These are phyloP conservation scores for Lepiota brunneoincarnata DNA, from an alignment of 768 basidiomycete genomes.

Conservation along the genomic window DNA sequence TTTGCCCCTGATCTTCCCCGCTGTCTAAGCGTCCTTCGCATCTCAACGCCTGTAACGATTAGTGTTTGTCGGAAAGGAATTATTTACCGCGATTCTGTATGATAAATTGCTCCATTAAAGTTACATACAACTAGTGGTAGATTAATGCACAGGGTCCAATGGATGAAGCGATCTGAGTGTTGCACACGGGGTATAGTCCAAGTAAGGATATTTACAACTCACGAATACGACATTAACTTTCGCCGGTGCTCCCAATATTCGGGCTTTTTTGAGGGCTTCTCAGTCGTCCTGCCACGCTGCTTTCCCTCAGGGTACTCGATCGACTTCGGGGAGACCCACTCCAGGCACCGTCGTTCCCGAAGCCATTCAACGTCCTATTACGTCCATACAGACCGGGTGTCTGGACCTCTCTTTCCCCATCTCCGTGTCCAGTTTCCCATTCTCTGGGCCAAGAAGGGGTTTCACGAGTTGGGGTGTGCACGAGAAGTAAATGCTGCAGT, in stretches of 20 bases:
- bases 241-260: not conserved
- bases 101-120: too few species aligned
- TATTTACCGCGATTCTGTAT: too few species aligned
- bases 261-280: constrained; percentile 12
- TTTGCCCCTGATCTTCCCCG: not conserved
- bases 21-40: too few species aligned
- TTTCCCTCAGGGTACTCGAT: constrained; percentile 20
- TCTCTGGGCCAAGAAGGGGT: constrained; percentile 19
- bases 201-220: not conserved
- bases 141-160: not conserved
- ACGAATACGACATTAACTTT: not conserved
- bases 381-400: constrained; percentile 30
- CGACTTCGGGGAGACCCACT: constrained; percentile 16
- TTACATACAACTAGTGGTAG: not conserved
- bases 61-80: too few species aligned
- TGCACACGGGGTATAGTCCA: not conserved
- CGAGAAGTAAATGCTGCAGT: constrained; percentile 58
- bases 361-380: constrained; percentile 40
- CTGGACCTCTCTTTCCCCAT: constrained; percentile 31
- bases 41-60: too few species aligned
- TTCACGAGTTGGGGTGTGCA: constrained; percentile 63
- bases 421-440: constrained; percentile 23
- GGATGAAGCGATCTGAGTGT: not conserved
- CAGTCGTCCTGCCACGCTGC: constrained; percentile 20
- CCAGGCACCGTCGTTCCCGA: constrained; percentile 31